phyloP scores from a whole-genome alignment of 1,139 yeast genomes.

The Pneumocystis murina region DNA sequence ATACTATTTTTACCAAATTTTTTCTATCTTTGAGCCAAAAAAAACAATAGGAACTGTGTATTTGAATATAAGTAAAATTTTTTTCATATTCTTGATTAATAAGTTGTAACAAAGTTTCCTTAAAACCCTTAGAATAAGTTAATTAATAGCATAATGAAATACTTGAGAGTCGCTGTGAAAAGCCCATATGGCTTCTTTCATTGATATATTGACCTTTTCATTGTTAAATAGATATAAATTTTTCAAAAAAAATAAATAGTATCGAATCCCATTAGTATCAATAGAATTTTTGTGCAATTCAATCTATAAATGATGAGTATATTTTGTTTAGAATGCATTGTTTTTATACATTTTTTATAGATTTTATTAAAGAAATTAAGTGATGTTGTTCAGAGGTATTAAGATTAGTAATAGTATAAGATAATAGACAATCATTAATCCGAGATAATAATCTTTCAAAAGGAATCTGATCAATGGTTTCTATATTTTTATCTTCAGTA shows the following conservation, averaged over 20 bases:
- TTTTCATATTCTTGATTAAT: constrained; percentile 35
- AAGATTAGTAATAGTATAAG: neutral
- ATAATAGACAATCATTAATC: neutral
- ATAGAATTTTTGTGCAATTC: constrained; percentile 35
- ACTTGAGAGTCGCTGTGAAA: constrained; percentile 30
- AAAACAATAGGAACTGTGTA: constrained; percentile 47
- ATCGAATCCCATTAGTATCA: constrained; percentile 61
- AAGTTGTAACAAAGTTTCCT: constrained; percentile 45
- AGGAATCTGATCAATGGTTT: neutral
- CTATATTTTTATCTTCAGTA: neutral
- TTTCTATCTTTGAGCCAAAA: constrained; percentile 52
- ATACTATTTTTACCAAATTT: constrained; percentile 32
- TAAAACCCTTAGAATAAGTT: constrained; percentile 39
- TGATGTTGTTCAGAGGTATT: neutral
- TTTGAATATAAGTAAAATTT: constrained; percentile 44
- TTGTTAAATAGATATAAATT: constrained; percentile 32
- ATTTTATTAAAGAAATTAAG: neutral
- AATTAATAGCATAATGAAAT: neutral
- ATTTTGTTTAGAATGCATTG: neutral
- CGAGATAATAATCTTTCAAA: neutral
- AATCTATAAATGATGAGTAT: constrained; percentile 26
- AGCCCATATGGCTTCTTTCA: constrained; percentile 83
- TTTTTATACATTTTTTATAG: neutral
- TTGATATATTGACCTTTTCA: constrained; percentile 31
- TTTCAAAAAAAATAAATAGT: constrained; percentile 56